phyloP scores from a whole-genome alignment of 176 grass and related monocot species.

The Chloris gayana region DNA sequence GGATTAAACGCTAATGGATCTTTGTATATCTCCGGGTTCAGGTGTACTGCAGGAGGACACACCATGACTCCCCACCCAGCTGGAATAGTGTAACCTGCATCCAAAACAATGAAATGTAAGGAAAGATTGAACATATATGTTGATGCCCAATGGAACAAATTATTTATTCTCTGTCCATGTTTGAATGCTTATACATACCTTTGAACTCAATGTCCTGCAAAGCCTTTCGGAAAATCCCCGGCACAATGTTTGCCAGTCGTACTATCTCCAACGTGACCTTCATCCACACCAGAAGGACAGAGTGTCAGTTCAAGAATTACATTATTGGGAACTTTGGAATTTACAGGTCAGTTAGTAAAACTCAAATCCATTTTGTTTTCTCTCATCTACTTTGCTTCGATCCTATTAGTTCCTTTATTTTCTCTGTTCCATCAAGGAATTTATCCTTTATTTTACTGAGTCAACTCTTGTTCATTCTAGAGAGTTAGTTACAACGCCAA shows the following conservation, averaged over 20 bases:
- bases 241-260: slow-evolving; percentile 81
- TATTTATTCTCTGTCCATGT: not conserved
- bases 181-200: slow-evolving; percentile 30
- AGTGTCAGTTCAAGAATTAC: slow-evolving; percentile 5
- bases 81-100: slow-evolving; percentile 79
- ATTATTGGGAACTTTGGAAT: not conserved
- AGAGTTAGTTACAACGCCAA: not conserved
- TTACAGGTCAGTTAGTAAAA: not conserved
- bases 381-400: not conserved
- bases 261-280: slow-evolving; percentile 69
- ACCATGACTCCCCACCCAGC: slow-evolving; percentile 88
- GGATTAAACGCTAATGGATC: slow-evolving; percentile 81
- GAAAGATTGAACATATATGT: not conserved
- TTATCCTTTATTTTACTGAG: not conserved
- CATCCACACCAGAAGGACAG: slow-evolving; percentile 13
- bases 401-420: not conserved
- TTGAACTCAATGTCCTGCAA: slow-evolving; percentile 76
- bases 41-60: slow-evolving; percentile 78
- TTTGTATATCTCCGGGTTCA: slow-evolving; percentile 76
- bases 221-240: slow-evolving; percentile 75
- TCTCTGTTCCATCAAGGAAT: no score
- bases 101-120: slow-evolving; percentile 2
- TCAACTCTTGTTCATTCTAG: not conserved
- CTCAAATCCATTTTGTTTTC: slow-evolving; percentile 1
- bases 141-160: not conserved